Evolutionary conservation across 176 grass and related monocot genomes (phyloP).

Genomic region (Triticum monococcum): DNA sequence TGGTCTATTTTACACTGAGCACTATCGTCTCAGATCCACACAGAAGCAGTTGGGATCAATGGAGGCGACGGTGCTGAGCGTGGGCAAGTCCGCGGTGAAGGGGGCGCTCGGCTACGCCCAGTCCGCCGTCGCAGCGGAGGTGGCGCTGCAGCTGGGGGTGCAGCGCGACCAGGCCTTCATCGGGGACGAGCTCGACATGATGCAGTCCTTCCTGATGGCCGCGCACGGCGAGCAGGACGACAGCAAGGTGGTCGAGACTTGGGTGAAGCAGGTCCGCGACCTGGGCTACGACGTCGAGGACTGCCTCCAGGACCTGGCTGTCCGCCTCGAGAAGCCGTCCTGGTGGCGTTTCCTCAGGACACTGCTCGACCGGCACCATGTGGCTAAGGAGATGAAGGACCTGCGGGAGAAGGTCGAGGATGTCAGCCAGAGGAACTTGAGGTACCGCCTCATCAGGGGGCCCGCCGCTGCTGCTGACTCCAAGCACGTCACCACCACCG

Average conservation of each 20-base stretch:
- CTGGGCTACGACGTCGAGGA: background rate
- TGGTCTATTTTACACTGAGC: background rate
- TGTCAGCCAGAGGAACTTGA: background rate
- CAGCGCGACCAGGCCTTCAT: background rate
- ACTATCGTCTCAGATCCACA: background rate
- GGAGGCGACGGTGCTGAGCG: background rate
- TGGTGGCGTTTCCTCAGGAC: background rate
- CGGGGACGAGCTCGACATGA: background rate
- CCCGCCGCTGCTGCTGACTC: background rate
- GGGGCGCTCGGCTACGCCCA: background rate
- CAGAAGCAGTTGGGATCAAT: background rate
- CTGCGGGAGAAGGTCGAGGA: background rate
- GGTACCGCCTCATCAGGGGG: background rate
- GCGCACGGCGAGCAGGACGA: background rate
- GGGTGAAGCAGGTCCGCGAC: background rate
- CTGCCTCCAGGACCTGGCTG: background rate
- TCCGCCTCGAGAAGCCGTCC: background rate
- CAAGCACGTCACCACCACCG: background rate
- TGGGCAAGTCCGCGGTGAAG: background rate
- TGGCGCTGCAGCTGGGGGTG: background rate
- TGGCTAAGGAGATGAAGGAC: background rate
- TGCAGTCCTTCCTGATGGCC: background rate
- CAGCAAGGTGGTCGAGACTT: background rate
- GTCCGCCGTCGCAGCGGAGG: background rate
- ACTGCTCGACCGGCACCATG: background rate